A percentile compares a stretch with the other conserved stretches of the same genome.
phyloP scores from a whole-genome alignment of 768 basidiomycete species.

The Lactarius psammicola region DNA sequence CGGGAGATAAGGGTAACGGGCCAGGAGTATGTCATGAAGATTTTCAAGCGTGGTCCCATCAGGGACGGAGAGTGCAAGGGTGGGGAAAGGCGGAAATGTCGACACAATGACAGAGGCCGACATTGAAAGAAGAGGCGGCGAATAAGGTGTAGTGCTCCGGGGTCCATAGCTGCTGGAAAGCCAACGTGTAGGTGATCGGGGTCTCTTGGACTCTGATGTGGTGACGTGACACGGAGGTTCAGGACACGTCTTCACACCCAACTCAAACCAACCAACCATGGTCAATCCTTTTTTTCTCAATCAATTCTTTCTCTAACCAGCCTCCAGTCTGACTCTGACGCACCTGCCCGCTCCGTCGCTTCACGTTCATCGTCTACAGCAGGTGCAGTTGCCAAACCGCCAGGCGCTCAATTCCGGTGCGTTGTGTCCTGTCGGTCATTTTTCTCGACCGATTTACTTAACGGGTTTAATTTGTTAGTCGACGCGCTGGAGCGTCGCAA shows the following conservation, averaged over 20 bases:
- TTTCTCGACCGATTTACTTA: neutral
- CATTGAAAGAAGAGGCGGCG: slow-evolving; percentile 37
- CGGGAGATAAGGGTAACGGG: slow-evolving; percentile 52
- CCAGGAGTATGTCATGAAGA: slow-evolving; percentile 45
- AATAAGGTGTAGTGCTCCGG: neutral
- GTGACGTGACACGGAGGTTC: no score
- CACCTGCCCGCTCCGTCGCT: slow-evolving; percentile 47
- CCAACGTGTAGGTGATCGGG: neutral
- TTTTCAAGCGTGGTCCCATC: slow-evolving; percentile 41
- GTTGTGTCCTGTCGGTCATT: slow-evolving; percentile 32
- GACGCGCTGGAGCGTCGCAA: slow-evolving; percentile 67
- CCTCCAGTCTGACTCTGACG: slow-evolving; percentile 77
- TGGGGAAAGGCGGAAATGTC: slow-evolving; percentile 59
- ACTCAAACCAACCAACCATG: neutral
- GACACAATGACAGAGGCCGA: slow-evolving; percentile 55
- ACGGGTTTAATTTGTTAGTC: slow-evolving; percentile 42
- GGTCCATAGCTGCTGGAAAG: neutral
- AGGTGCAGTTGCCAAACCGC: slow-evolving; percentile 63
- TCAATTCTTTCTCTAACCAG: neutral
- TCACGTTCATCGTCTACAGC: slow-evolving; percentile 40
- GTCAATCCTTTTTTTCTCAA: neutral
- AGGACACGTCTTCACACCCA: neutral
- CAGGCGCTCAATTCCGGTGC: slow-evolving; percentile 85
- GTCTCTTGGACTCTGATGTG: neutral
- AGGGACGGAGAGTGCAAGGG: slow-evolving; percentile 48